Evolutionary conservation across 129 eudicot genomes (phyloP), one percentile per base, ranked within the genome.

Genomic region (Centrapalus pauciflorus): DNA sequence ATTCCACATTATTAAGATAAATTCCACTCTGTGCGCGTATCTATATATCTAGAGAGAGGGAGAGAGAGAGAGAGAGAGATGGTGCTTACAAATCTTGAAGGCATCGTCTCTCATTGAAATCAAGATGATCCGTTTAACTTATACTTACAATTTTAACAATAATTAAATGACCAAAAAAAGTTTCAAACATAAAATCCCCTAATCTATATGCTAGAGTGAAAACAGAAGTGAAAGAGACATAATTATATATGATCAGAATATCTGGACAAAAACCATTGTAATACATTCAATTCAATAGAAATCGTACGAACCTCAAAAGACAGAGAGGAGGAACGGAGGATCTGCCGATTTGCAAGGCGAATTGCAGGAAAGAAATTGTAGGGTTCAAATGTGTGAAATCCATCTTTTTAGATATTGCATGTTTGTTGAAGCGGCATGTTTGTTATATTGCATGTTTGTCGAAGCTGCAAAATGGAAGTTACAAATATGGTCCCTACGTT

Each of bases 51-150:
- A n/a, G n/a, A n/a, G n/a, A 17, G 10, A 16, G 23, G 17, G 52
- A 40, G 17, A 32, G 37, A 32, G 59, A 24, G 56, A 11, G 14
- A 23, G 0, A 57, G 30, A 70, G 14, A 41, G 24, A 21, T 26
- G 37, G 32, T 51, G 8, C 77, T 73, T 73, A 66, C 73, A 45
- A 55, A 20, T 65, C 54, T 57, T 55, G 67, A 43, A 58, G 67
- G 37, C 79, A 66, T 74, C 7, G 17, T 72, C 70, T 72, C 49
- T 72, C 77, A 49, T 74, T 66, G 67, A 66, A 56, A 45, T 66
- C 49, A 64, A 74, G 23, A 62, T 14, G 26, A 73, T 32, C 48
- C n/a, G 55, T 50, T 61, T 61, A 63, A 34, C 30, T 14, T 37
- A 19, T 14, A 27, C n/a, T 64, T 62, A 62, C 35, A 17, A 12